Base-by-base conservation (phyloP, 495 filamentous ascomycete species). In the Neurospora hispaniola region DNA sequence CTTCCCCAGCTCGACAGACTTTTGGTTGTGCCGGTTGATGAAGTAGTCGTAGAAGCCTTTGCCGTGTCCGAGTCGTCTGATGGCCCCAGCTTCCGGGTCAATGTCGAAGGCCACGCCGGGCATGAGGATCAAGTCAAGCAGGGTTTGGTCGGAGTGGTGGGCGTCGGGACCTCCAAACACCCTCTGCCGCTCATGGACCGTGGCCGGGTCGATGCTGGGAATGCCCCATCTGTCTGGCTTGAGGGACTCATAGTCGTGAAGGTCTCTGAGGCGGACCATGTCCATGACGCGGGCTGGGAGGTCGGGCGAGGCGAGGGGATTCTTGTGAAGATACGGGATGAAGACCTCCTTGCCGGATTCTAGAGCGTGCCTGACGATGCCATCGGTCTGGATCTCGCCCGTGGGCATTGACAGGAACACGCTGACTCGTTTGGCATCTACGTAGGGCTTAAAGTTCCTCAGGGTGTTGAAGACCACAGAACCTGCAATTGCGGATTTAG, bases 1-100 rank as follows among this genome's bases (percentile, higher is more conserved):
- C 75, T 73, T 81, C 78, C 77, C 80, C 74, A 75, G 81, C 77
- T 73, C 80, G 71, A 80, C 78, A 73, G 79, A 75, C 76, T 82
- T 82, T 74, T 83, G 80, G 46, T 82, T 83, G 82, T 94, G 96
- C 76, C 89, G 88, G 73, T 90, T 85, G 79, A 99, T 81, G 81
- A 96, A 99, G 83, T 88, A 90, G 82, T 99, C 96, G 87, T 98
- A 99, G 82, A 94, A 99, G 66, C 96, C 96, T 85, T 93, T 97
- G 70, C 96, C 96, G 85, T 99, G 96, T 10, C 96, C 96, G 12
- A 98, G 85, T 78, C 96, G 86, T 75, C 90, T 87, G 71, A 95
- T 88, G 69, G 71, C 76, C 18, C 82, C 82, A 71, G 72, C 79
- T 9, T 79, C 71, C 41, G 84, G 81, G 42, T 84, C 86, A 14